Conservation (phyloP, 805 yeast species). For the Zygosaccharomyces siamensis region DNA sequence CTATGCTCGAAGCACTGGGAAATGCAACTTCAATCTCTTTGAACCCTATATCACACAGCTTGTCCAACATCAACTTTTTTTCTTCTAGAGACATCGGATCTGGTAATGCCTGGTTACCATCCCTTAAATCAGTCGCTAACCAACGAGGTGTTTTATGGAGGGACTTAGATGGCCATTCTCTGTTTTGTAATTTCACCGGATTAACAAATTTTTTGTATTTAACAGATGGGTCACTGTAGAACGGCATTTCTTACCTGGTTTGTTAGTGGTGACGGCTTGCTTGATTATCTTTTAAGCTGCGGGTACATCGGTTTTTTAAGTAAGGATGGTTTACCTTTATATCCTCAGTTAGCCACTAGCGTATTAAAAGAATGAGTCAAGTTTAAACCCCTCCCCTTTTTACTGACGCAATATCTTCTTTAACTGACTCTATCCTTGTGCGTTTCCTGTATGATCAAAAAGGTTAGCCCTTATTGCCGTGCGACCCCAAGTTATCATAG, state of each 20-base stretch:
- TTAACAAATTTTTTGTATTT: slow-evolving; percentile 54
- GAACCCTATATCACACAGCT: slow-evolving; percentile 66
- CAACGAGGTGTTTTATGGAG: slow-evolving; percentile 73
- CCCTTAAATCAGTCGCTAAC: slow-evolving; percentile 76
- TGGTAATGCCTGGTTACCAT: slow-evolving; percentile 76
- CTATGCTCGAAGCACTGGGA: slow-evolving; percentile 79
- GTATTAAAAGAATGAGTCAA: background rate
- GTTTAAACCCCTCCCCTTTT: background rate
- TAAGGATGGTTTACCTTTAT: slow-evolving; percentile 26
- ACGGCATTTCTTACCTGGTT: slow-evolving; percentile 15
- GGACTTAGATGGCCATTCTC: slow-evolving; percentile 67
- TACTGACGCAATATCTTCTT: background rate
- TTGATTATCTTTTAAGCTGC: background rate
- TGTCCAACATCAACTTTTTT: slow-evolving; percentile 68
- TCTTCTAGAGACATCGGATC: slow-evolving; percentile 77
- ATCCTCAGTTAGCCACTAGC: background rate
- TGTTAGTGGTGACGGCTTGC: background rate
- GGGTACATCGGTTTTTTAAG: background rate
- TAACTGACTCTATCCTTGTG: background rate
- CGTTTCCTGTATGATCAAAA: background rate
- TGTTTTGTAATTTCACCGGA: slow-evolving; percentile 51
- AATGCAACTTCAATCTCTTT: slow-evolving; percentile 78
- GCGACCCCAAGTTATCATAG: background rate
- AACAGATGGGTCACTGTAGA: slow-evolving; percentile 51
- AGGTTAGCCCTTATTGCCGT: background rate